Conservation (phyloP, 1,284 basidiomycete genomes). For the Dichomitus squalens region DNA sequence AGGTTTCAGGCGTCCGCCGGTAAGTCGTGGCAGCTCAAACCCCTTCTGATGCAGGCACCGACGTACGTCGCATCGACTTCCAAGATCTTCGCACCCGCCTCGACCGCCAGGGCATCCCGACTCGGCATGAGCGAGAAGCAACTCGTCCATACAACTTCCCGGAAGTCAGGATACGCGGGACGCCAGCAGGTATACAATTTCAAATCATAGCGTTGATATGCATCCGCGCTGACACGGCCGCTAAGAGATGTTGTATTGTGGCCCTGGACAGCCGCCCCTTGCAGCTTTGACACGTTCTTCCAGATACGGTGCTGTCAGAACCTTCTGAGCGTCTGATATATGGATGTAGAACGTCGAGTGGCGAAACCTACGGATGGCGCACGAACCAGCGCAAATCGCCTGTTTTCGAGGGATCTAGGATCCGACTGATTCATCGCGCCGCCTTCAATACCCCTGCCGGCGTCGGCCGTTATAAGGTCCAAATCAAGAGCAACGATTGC, state of each 20-base stretch:
- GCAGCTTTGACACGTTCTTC: constrained; percentile 1
- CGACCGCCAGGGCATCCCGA: constrained; percentile 15
- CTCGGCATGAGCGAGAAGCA: constrained; percentile 6
- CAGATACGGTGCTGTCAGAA: neutral
- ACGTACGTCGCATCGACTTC: constrained; percentile 3
- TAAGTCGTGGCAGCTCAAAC: constrained; percentile 9
- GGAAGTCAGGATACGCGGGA: neutral
- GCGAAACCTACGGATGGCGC: neutral
- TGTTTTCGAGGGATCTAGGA: constrained; percentile 5
- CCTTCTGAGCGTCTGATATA: neutral
- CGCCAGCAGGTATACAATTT: constrained; percentile 2
- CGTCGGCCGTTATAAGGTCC: neutral
- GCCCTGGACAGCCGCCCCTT: neutral
- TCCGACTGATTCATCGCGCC: neutral
- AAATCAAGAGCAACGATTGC: neutral
- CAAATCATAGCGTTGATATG: neutral
- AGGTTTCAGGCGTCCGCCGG: neutral
- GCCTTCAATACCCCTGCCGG: neutral
- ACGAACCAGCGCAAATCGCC: neutral
- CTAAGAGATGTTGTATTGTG: neutral
- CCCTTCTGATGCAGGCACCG: constrained; percentile 17
- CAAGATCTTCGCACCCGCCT: constrained; percentile 6
- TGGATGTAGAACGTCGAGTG: neutral
- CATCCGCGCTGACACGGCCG: neutral
- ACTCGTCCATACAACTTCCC: neutral